phyloP scores from a whole-genome alignment of 2,329 filamentous ascomycete species.

The Hymenoscyphus occultus region DNA sequence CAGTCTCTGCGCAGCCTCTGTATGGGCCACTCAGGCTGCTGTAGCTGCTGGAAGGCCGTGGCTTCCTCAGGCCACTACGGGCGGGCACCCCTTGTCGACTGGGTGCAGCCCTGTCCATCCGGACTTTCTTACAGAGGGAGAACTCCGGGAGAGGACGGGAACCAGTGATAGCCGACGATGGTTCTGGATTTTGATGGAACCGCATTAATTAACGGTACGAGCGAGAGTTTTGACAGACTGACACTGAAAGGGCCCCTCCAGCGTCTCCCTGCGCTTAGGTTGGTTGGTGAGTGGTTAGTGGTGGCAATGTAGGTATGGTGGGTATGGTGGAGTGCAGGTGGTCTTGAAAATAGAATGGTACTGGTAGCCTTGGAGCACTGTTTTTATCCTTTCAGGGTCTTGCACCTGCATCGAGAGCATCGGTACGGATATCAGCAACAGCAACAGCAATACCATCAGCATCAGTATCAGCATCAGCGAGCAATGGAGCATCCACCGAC shows the following conservation, averaged over 20 bases:
- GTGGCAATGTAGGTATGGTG: too few species aligned
- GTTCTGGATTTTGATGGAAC: background rate
- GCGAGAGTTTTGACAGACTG: background rate
- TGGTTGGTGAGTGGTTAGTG: background rate
- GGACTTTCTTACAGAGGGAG: background rate
- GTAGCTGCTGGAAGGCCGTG: background rate
- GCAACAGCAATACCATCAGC: too few species aligned
- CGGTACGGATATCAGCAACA: too few species aligned
- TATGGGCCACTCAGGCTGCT: constrained; percentile 2
- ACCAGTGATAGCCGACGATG: background rate
- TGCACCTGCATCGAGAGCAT: too few species aligned
- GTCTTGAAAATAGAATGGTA: too few species aligned
- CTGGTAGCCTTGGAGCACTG: too few species aligned
- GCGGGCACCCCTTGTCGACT: background rate
- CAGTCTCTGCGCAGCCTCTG: too few species aligned
- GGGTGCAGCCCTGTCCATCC: background rate
- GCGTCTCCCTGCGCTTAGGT: too few species aligned
- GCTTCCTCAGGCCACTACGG: background rate
- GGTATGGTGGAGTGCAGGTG: too few species aligned
- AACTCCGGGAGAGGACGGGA: background rate
- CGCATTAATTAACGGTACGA: constrained; percentile 3
- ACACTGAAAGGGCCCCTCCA: background rate
- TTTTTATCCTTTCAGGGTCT: too few species aligned
- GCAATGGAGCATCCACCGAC: too few species aligned
- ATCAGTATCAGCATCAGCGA: too few species aligned